Conservation (phyloP, 1,284 basidiomycete species). For the Inonotus obliquus region DNA sequence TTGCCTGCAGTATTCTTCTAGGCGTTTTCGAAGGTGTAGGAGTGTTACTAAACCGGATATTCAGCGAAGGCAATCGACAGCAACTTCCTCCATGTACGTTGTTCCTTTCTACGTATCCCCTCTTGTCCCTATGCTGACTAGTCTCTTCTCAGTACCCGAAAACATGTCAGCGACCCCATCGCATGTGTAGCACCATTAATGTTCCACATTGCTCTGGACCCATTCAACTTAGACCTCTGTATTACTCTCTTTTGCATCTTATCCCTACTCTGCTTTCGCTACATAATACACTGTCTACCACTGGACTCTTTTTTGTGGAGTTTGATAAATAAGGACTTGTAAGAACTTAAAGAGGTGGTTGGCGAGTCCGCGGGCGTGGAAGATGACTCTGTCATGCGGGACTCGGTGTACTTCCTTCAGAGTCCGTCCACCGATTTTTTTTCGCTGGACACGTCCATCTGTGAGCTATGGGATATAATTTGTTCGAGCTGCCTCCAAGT, state of each 20-base stretch:
- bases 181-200: slow-evolving; percentile 8
- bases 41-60: slow-evolving; percentile 78
- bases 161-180: slow-evolving; percentile 23
- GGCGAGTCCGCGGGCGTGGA: too few species aligned
- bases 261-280: slow-evolving; percentile 13
- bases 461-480: too few species aligned
- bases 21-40: slow-evolving; percentile 97
- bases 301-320: too few species aligned
- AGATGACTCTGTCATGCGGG: too few species aligned
- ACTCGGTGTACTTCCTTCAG: too few species aligned
- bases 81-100: slow-evolving; percentile 50
- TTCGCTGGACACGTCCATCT: too few species aligned
- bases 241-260: not conserved
- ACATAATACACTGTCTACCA: slow-evolving; percentile 9
- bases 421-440: too few species aligned
- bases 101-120: not conserved
- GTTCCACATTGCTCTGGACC: not conserved
- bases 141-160: slow-evolving; percentile 30
- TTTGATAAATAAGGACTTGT: too few species aligned
- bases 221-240: slow-evolving; percentile 5
- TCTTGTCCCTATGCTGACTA: not conserved
- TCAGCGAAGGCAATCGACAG: slow-evolving; percentile 78
- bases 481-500: too few species aligned
- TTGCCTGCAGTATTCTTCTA: slow-evolving; percentile 94
- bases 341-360: not conserved